These are phyloP conservation scores for Dillenia suffruticosa DNA, from an alignment of 164 flowering plant species.

Conservation along the genomic window DNA sequence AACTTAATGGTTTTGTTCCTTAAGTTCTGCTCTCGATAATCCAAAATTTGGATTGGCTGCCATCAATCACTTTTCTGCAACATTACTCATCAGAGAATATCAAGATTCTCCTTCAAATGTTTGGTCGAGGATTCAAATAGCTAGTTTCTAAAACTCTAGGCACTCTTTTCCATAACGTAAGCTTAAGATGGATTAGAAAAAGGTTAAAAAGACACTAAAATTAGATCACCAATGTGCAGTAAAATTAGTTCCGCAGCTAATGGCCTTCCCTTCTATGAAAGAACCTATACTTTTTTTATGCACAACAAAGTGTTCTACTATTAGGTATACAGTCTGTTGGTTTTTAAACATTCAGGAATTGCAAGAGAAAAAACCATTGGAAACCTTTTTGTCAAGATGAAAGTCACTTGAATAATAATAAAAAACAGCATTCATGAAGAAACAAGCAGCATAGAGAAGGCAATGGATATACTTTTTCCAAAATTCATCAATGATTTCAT, in stretches of 20 bases:
- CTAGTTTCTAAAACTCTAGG: constrained; percentile 57
- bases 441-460: constrained; percentile 66
- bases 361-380: constrained; percentile 40
- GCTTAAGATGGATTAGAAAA: constrained; percentile 21
- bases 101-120: constrained; percentile 44
- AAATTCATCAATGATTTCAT: too few relatives aligned
- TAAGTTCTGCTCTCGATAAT: too few relatives aligned
- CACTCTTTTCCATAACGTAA: constrained; percentile 36
- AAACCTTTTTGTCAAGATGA: constrained; percentile 64
- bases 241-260: constrained; percentile 19
- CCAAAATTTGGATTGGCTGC: too few relatives aligned
- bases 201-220: background rate
- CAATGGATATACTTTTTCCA: constrained; percentile 47
- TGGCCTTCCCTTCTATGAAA: constrained; percentile 28
- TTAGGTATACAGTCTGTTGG: constrained; percentile 21
- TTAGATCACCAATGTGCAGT: constrained; percentile 36
- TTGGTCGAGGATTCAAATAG: constrained; percentile 53
- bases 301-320: too few relatives aligned
- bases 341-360: constrained; percentile 36
- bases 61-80: constrained; percentile 47
- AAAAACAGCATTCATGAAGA: constrained; percentile 57
- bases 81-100: constrained; percentile 35
- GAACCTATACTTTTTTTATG: too few relatives aligned
- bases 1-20: too few relatives aligned
- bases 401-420: constrained; percentile 42